A percentile compares a stretch with the other conserved stretches of the same genome.
These are phyloP conservation scores for Ambrosia trifida DNA, from an alignment of 129 eudicot genomes.

Conservation along the genomic window DNA sequence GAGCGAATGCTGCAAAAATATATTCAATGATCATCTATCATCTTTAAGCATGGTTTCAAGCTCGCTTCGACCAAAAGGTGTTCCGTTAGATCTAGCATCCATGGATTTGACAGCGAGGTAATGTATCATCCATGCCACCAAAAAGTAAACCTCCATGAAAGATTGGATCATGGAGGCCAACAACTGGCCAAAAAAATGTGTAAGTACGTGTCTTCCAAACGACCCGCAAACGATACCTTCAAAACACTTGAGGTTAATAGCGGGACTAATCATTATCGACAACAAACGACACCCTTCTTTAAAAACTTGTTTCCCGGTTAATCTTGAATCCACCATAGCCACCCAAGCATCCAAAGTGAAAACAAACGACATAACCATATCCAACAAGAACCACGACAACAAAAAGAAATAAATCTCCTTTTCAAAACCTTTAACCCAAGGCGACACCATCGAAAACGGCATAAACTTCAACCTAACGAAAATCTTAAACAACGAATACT, in stretches of 20 bases:
- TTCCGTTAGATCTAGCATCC: slow-evolving; percentile 52
- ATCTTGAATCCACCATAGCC: slow-evolving; percentile 72
- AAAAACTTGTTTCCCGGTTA: slow-evolving; percentile 62
- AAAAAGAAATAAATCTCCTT: slow-evolving; percentile 55
- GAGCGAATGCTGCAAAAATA: slow-evolving; percentile 17
- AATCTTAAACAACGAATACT: slow-evolving; percentile 67
- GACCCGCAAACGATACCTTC: slow-evolving; percentile 68
- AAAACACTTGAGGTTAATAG: slow-evolving; percentile 59
- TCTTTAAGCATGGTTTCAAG: slow-evolving; percentile 61
- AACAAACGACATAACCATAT: slow-evolving; percentile 51
- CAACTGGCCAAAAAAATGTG: slow-evolving; percentile 47
- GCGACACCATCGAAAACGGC: slow-evolving; percentile 67
- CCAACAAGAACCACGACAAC: slow-evolving; percentile 62
- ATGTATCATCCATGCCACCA: slow-evolving; percentile 81
- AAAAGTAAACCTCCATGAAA: slow-evolving; percentile 74
- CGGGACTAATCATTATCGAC: slow-evolving; percentile 51
- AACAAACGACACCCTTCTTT: slow-evolving; percentile 77
- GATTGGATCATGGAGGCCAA: slow-evolving; percentile 57
- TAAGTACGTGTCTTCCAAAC: slow-evolving; percentile 47
- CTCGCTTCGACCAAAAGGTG: slow-evolving; percentile 61
- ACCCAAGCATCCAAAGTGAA: slow-evolving; percentile 86
- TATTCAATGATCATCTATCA: slow-evolving; percentile 37
- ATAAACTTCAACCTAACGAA: slow-evolving; percentile 75
- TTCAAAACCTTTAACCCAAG: slow-evolving; percentile 66
- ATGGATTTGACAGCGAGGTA: slow-evolving; percentile 70